These are phyloP conservation scores for Salvia rosmarinus DNA, from an alignment of 257 asterid genomes.

Conservation along the genomic window DNA sequence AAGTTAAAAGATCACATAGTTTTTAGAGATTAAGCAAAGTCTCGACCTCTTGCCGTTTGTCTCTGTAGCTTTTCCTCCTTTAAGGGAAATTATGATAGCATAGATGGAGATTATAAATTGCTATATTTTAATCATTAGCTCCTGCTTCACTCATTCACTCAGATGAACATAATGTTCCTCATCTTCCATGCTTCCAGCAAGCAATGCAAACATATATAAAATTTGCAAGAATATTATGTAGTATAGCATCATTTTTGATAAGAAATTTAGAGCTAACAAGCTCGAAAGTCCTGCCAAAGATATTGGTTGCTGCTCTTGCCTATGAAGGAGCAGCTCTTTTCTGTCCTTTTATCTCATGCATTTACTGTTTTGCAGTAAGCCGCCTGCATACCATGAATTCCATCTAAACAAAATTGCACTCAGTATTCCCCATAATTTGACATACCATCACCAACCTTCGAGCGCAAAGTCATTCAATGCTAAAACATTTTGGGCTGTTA, in stretches of 20 bases:
- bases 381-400: not conserved
- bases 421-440: not conserved
- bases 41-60: not conserved
- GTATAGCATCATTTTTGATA: not conserved
- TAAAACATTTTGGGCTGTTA: not conserved
- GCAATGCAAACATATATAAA: not conserved
- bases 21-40: not conserved
- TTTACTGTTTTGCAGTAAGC: not conserved
- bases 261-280: too few species aligned
- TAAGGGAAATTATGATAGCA: not conserved
- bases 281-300: too few species aligned
- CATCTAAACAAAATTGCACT: not conserved
- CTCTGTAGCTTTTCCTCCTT: constrained; percentile 8
- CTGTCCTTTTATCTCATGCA: not conserved
- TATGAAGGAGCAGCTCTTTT: not conserved
- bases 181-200: not conserved
- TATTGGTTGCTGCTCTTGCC: too few species aligned
- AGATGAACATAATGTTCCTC: not conserved
- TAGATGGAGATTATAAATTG: not conserved
- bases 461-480: not conserved
- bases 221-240: not conserved
- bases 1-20: not conserved
- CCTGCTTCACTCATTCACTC: not conserved
- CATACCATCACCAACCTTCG: not conserved
- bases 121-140: not conserved